Conservation (phyloP, 768 basidiomycete species). For the Tricholoma bakamatsutake region DNA sequence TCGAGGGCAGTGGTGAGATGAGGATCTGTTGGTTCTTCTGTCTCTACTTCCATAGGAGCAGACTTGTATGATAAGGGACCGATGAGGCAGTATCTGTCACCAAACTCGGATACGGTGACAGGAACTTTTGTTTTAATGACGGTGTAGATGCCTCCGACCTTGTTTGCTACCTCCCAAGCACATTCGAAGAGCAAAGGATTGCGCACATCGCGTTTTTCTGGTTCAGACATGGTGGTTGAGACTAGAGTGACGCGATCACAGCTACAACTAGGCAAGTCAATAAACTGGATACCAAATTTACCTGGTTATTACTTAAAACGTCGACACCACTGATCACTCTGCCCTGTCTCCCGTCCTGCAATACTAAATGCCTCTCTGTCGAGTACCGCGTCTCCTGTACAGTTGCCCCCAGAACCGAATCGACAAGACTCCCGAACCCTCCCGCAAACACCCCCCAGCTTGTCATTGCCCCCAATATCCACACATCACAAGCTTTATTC, state of each 20-base stretch:
- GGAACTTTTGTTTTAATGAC: conserved; percentile 99
- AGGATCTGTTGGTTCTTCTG: conserved; percentile 81
- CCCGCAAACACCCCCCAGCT: conserved; percentile 64
- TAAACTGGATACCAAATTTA: conserved; percentile 37
- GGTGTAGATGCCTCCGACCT: conserved; percentile 98
- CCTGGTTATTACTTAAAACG: conserved; percentile 79
- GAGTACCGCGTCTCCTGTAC: conserved; percentile 79
- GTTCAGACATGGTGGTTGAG: conserved; percentile 22
- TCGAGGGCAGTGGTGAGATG: conserved; percentile 71
- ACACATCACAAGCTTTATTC: conserved; percentile 45
- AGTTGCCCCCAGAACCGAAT: conserved; percentile 85
- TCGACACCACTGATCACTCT: conserved; percentile 60
- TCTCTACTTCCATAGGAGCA: conserved; percentile 98
- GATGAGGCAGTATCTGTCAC: conserved; percentile 91
- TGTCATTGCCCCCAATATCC: conserved; percentile 40
- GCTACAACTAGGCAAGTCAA: conserved; percentile 27
- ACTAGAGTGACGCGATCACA: conserved; percentile 15
- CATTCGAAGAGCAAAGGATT: conserved; percentile 87
- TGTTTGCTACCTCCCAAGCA: conserved; percentile 98
- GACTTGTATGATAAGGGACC: conserved; percentile 98
- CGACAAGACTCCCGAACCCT: conserved; percentile 77
- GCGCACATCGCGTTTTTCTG: conserved; percentile 60
- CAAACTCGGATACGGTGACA: conserved; percentile 94
- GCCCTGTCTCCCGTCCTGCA: conserved; percentile 46
- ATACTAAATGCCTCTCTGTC: conserved; percentile 48